phyloP scores from a whole-genome alignment of 2,329 filamentous ascomycete genomes.

The Penicillium sp. region DNA sequence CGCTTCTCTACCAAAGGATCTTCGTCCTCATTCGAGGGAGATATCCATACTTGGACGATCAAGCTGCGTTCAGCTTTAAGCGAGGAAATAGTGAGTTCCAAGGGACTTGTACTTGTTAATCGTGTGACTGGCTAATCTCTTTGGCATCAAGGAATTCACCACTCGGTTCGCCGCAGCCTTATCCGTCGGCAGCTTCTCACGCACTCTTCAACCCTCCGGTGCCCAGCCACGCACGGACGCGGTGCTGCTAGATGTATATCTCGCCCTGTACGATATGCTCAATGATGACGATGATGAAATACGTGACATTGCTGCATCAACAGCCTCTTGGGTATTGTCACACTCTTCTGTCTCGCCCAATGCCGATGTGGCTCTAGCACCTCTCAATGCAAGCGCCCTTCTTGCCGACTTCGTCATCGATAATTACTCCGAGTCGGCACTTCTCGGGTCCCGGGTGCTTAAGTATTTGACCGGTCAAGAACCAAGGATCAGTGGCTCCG shows the following conservation, averaged over 20 bases:
- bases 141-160: slow-evolving; percentile 35
- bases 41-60: slow-evolving; percentile 32
- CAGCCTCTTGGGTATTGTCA: slow-evolving; percentile 38
- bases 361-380: slow-evolving; percentile 40
- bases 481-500: slow-evolving; percentile 23
- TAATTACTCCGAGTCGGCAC: slow-evolving; percentile 32
- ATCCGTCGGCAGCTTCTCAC: slow-evolving; percentile 35
- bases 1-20: slow-evolving; percentile 17
- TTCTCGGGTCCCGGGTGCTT: slow-evolving; percentile 37
- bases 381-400: slow-evolving; percentile 48
- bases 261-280: slow-evolving; percentile 69
- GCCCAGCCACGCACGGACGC: slow-evolving; percentile 22
- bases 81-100: slow-evolving; percentile 41
- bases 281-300: slow-evolving; percentile 93
- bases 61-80: slow-evolving; percentile 38
- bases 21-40: slow-evolving; percentile 17
- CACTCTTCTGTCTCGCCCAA: slow-evolving; percentile 31
- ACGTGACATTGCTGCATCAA: slow-evolving; percentile 57
- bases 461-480: slow-evolving; percentile 39
- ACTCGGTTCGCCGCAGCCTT: slow-evolving; percentile 38
- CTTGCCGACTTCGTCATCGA: slow-evolving; percentile 37
- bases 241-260: slow-evolving; percentile 53
- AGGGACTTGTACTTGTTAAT: background rate
- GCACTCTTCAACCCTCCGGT: slow-evolving; percentile 41
- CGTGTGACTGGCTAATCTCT: slow-evolving; percentile 1